These are phyloP conservation scores for Acanthamoeba lenticulata DNA, from an alignment of 208 protist genomes.

Conservation along the genomic window DNA sequence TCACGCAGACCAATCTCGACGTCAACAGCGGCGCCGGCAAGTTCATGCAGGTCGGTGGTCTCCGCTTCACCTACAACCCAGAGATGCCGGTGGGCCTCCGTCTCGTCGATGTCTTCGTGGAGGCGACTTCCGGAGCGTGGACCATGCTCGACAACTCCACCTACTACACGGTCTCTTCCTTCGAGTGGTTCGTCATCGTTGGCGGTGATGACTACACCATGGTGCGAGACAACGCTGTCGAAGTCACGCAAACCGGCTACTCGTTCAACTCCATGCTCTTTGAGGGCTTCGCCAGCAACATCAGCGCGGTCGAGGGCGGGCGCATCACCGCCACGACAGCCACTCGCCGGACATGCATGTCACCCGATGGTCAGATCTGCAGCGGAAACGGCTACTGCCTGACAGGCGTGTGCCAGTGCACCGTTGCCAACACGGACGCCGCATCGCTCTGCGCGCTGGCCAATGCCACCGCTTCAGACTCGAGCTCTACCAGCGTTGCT, in stretches of 20 bases:
- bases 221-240: neutral
- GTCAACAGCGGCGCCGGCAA: slow-evolving; percentile 39
- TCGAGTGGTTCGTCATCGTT: slow-evolving; percentile 16
- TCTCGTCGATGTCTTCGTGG: neutral
- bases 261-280: neutral
- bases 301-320: neutral
- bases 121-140: neutral
- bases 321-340: slow-evolving; percentile 13
- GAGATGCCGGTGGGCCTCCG: neutral
- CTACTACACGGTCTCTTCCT: slow-evolving; percentile 13
- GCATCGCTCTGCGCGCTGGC: neutral
- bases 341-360: neutral
- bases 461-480: neutral
- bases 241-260: neutral
- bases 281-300: neutral
- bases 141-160: neutral
- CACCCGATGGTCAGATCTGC: neutral
- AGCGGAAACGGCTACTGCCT: slow-evolving; percentile 39
- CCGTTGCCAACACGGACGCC: neutral
- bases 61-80: neutral
- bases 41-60: slow-evolving; percentile 35
- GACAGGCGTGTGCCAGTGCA: slow-evolving; percentile 1
- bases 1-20: neutral
- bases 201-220: slow-evolving; percentile 45
- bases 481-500: neutral